These are phyloP conservation scores for Potentilla sterilis DNA, from an alignment of 306 rosid species.

Conservation along the genomic window DNA sequence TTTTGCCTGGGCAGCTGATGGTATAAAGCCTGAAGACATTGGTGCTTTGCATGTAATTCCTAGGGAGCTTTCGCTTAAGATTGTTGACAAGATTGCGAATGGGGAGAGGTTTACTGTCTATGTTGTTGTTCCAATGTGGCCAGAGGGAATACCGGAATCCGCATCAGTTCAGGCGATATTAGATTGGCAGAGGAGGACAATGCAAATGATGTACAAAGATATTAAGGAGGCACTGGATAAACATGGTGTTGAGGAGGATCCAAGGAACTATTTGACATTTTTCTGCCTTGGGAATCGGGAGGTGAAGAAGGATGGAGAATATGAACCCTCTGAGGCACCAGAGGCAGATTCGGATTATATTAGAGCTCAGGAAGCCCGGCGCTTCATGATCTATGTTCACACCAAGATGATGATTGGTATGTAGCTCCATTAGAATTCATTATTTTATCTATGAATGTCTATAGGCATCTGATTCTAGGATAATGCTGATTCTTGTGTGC, in stretches of 20 bases:
- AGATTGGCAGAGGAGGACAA: conserved; percentile 55
- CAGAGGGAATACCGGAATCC: conserved; percentile 47
- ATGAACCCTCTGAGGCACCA: conserved; percentile 39
- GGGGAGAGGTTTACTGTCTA: conserved; percentile 50
- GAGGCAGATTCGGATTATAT: conserved; percentile 35
- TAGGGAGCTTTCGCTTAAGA: conserved; percentile 50
- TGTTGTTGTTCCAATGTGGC: conserved; percentile 51
- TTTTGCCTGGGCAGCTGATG: conserved; percentile 38
- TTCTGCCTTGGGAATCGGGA: conserved; percentile 52
- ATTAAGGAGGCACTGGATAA: conserved; percentile 26
- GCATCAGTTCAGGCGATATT: conserved; percentile 52
- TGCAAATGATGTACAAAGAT: conserved; percentile 51
- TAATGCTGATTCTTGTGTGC: neutral
- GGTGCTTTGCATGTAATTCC: conserved; percentile 49
- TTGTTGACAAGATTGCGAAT: conserved; percentile 39
- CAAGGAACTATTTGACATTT: conserved; percentile 46
- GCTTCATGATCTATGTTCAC: conserved; percentile 54
- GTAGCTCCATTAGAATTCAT: neutral
- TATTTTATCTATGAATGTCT: neutral
- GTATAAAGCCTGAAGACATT: conserved; percentile 39
- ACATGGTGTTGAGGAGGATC: conserved; percentile 39
- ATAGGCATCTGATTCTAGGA: neutral
- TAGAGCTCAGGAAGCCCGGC: conserved; percentile 42
- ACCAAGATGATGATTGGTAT: conserved; percentile 57
- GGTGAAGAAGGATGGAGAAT: conserved; percentile 44